These are phyloP conservation scores for Salpingoeca rosetta DNA, from an alignment of 78 protist genomes.

Conservation along the genomic window DNA sequence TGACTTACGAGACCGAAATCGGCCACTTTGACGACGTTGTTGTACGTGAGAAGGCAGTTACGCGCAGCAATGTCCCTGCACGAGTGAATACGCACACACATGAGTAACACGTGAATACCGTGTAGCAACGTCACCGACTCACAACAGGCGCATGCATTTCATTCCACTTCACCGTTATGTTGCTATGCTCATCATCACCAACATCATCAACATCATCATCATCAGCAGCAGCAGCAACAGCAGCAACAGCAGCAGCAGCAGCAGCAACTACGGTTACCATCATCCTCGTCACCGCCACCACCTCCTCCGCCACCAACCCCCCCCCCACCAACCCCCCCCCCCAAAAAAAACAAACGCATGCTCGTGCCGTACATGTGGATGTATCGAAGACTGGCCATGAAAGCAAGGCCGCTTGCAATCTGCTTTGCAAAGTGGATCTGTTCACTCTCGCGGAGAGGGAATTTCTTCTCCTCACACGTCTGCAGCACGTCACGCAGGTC, in stretches of 20 bases:
- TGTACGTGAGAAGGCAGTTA: neutral
- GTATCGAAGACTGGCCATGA: neutral
- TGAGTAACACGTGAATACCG: no score
- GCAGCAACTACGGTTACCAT: neutral
- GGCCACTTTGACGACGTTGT: neutral
- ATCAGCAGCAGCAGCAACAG: no score
- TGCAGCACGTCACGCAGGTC: neutral
- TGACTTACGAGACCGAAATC: neutral
- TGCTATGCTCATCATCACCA: no score
- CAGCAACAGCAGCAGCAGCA: neutral
- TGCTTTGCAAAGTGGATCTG: neutral
- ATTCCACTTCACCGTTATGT: no score
- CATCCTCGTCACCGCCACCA: no score
- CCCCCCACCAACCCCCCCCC: no score
- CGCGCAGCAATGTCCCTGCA: neutral
- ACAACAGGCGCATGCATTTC: no score
- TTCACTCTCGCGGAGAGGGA: neutral
- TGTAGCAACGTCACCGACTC: no score
- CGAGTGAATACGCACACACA: neutral
- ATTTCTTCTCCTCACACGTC: neutral
- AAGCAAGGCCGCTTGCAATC: neutral
- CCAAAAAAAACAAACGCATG: no score
- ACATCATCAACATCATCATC: no score
- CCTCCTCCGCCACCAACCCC: no score
- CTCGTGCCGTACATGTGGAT: neutral